Conservation (phyloP, 1,284 basidiomycete genomes). For the Cryptococcus floricola region DNA sequence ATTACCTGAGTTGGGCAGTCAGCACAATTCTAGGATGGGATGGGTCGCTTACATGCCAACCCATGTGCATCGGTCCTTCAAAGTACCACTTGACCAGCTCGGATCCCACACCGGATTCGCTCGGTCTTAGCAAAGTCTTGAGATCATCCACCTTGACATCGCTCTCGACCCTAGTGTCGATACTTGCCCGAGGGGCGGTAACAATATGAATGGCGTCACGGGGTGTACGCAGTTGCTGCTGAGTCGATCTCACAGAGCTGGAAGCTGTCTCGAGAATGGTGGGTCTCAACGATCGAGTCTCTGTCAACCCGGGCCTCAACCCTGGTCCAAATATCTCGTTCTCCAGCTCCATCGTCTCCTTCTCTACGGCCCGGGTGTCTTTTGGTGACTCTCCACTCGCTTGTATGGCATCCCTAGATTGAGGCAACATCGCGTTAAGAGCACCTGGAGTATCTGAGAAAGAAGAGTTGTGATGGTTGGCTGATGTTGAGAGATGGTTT, state of each 20-base stretch:
- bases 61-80: no score
- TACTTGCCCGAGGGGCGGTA: not conserved
- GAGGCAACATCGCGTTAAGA: not conserved
- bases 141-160: no score
- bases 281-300: not conserved
- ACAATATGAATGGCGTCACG: not conserved
- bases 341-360: conserved; percentile 3
- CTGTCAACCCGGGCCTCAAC: conserved; percentile 6
- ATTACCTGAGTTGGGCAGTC: no score
- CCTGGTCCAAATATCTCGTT: conserved; percentile 3
- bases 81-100: no score
- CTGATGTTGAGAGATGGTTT: not conserved
- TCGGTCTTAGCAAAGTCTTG: no score
- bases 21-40: no score
- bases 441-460: not conserved
- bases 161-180: not conserved
- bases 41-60: no score
- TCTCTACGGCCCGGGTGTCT: no score
- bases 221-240: not conserved
- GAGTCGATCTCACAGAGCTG: not conserved
- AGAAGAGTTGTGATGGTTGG: not conserved
- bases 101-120: no score
- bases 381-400: not conserved
- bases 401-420: not conserved
- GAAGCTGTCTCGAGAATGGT: not conserved